Evolutionary conservation across 345 rosid genomes (phyloP).

Genomic region (Physaria fendleri): DNA sequence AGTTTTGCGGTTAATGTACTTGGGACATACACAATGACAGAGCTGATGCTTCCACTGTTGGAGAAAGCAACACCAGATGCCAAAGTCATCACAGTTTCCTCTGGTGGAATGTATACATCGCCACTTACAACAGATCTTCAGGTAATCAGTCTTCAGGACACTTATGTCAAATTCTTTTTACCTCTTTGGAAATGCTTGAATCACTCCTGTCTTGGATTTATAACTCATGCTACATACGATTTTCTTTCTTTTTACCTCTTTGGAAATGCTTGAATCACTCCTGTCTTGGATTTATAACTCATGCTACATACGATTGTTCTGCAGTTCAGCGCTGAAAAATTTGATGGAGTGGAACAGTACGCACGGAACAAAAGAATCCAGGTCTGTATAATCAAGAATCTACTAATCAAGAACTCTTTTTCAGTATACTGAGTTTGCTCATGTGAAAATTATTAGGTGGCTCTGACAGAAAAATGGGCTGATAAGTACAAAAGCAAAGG

Average conservation of each 20-base stretch:
- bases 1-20: conserved; percentile 80
- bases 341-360: conserved; percentile 58
- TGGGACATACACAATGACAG: conserved; percentile 72
- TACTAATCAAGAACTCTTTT: neutral
- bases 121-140: conserved; percentile 79
- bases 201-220: neutral
- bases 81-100: conserved; percentile 75
- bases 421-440: neutral
- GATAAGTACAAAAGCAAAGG: conserved; percentile 62
- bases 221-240: neutral
- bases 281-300: neutral
- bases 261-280: neutral
- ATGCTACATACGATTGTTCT: neutral
- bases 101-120: conserved; percentile 82
- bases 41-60: conserved; percentile 64
- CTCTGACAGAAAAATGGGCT: conserved; percentile 74
- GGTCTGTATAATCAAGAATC: conserved; percentile 35
- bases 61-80: conserved; percentile 81
- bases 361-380: conserved; percentile 85
- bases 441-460: conserved; percentile 43
- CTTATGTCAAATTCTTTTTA: neutral
- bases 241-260: neutral
- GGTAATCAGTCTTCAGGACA: conserved; percentile 29
- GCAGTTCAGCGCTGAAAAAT: conserved; percentile 56
- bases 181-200: neutral